Base-by-base conservation (phyloP, 352 stramenopile species). In the Globisporangium acanthophoron region DNA sequence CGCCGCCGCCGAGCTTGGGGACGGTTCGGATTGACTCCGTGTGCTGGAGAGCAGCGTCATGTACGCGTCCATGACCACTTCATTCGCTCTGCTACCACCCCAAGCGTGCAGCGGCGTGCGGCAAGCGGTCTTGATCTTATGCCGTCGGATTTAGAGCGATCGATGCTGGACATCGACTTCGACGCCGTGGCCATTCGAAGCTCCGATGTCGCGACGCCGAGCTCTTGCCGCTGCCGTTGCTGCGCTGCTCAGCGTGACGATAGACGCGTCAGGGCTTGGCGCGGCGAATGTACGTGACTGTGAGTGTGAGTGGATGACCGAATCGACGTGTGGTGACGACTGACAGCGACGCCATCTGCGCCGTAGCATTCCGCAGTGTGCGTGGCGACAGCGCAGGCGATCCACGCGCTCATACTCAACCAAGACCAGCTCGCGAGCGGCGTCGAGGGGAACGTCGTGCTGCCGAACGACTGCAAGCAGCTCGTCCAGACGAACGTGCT, bases 401-500 rank as follows among this genome's bases (percentile, higher is more conserved):
- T 89, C 55, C 69, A 71, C 33, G 65, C 64, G 5, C 52, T 92
- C 7, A 52, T 81, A 2, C 62, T 87, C 47, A 89, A 90, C 52
- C 29, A 73, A 13, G 69, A 86, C 2, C 80, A 89, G 48, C 68
- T 80, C 12, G 47, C 62, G 1, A 75, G 88, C 55, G 83, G 83
- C n/a, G 60, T 93, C 27, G 75, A 87, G 31, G 80, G 78, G 33
- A 80, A 74, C 31, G 64, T 57, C 5, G 48, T 89, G 18, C 47
- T 76, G 12, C 47, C 64, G 8, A 90, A 79, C 53, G 71, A 73
- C 54, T 93, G 84, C 71, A 90, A 87, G 37, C 49, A 66, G 37
- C 64, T 93, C 18, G 66, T 87, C 0, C 50, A 76, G 1, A 67
- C 78, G 58, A 85, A 86, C 57, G 66, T 91, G 33, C 69, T 91